phyloP scores from a whole-genome alignment of 768 basidiomycete genomes.

The Trametes maxima region DNA sequence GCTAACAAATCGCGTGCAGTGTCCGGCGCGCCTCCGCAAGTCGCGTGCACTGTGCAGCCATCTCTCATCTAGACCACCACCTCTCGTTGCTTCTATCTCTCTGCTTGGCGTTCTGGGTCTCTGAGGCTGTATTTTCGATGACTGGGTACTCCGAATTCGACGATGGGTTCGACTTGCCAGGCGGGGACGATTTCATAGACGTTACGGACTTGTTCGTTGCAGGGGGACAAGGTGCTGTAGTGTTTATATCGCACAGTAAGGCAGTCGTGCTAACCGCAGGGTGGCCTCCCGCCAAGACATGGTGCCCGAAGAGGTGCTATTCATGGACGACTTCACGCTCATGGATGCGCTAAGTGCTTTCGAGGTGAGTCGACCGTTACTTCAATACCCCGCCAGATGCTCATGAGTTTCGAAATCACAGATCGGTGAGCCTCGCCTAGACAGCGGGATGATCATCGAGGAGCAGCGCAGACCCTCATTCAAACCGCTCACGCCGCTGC shows the following conservation, averaged over 20 bases:
- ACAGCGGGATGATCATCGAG: conserved; percentile 65
- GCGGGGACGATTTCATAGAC: conserved; percentile 63
- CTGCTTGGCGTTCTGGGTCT: not conserved
- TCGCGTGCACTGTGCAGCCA: not conserved
- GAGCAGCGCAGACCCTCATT: conserved; percentile 53
- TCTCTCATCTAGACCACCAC: conserved; percentile 4
- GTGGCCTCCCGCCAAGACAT: conserved; percentile 48
- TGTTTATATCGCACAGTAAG: not conserved
- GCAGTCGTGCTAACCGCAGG: not conserved
- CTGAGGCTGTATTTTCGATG: not conserved
- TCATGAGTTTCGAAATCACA: conserved; percentile 33
- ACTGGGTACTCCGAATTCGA: conserved; percentile 23
- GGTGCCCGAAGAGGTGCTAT: conserved; percentile 60
- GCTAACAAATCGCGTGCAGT: not conserved
- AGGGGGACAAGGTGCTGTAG: conserved; percentile 67
- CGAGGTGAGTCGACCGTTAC: conserved; percentile 51
- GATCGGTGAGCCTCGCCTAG: conserved; percentile 91
- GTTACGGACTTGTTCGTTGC: conserved; percentile 59
- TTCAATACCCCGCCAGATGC: conserved; percentile 17
- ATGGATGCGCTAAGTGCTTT: conserved; percentile 95
- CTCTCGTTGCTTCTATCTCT: not conserved
- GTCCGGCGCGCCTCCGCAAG: not conserved
- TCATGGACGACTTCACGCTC: conserved; percentile 71
- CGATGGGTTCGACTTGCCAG: conserved; percentile 45
- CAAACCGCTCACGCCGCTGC: conserved; percentile 60